Percentiles rank a stretch among this genome's conserved stretches.
Conservation (phyloP, 2,329 filamentous ascomycete genomes). For the Blastomyces emzantsi region DNA sequence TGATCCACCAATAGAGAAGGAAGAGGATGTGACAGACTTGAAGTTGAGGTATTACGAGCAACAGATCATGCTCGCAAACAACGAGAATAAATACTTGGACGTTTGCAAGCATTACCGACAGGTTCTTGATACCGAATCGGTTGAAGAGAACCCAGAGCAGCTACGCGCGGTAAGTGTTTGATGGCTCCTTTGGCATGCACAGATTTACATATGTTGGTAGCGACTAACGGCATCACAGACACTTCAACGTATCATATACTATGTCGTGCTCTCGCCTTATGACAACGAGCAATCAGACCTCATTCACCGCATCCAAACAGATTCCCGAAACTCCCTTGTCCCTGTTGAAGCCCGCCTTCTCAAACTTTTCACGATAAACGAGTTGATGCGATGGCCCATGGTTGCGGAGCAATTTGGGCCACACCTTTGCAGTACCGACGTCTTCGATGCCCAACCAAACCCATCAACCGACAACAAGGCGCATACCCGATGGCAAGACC, state of each 20-base stretch:
- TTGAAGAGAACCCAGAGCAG: conserved; percentile 80
- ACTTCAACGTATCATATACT: conserved; percentile 93
- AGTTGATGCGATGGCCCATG: conserved; percentile 97
- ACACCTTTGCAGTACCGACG: conserved; percentile 78
- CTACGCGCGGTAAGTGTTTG: conserved; percentile 62
- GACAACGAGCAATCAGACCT: conserved; percentile 99
- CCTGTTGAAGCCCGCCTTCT: conserved; percentile 74
- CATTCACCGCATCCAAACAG: conserved; percentile 82
- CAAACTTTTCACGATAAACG: conserved; percentile 88
- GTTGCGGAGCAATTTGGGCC: conserved; percentile 82
- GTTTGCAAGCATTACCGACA: conserved; percentile 98
- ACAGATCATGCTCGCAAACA: conserved; percentile 90
- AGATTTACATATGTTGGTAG: not conserved
- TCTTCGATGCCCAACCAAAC: conserved; percentile 62
- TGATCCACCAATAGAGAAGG: conserved; percentile 62
- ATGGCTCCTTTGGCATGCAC: conserved; percentile 15
- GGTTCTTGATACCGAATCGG: conserved; percentile 89
- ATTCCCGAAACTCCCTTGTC: conserved; percentile 70
- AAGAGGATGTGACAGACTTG: conserved; percentile 89
- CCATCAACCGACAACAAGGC: conserved; percentile 64
- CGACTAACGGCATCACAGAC: conserved; percentile 45
- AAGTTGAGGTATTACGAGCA: conserved; percentile 97
- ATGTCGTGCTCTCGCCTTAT: conserved; percentile 89
- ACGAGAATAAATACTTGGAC: conserved; percentile 94
- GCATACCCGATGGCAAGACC: conserved; percentile 78